Percentiles rank a stretch among this genome's conserved stretches.
phyloP scores from a whole-genome alignment of 805 yeast species.

The Wickerhamiella musiphila region DNA sequence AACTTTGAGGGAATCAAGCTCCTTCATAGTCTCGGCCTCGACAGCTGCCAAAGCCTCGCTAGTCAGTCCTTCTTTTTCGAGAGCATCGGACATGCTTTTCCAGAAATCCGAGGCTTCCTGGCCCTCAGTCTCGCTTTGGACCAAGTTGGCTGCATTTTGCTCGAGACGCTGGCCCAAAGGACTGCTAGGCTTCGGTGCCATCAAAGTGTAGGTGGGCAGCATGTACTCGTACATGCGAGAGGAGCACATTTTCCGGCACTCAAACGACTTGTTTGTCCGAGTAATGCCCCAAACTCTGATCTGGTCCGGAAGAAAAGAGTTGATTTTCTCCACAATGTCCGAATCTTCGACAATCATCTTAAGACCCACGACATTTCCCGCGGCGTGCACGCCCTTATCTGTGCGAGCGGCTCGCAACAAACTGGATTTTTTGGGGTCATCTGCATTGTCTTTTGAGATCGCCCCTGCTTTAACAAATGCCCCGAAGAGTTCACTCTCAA shows the following conservation, averaged over 20 bases:
- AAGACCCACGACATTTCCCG: constrained; percentile 76
- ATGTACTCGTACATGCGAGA: constrained; percentile 91
- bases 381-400: constrained; percentile 96
- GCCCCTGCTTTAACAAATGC: constrained; percentile 83
- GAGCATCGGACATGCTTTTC: constrained; percentile 29
- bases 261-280: constrained; percentile 78
- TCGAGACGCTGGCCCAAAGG: constrained; percentile 44
- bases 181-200: constrained; percentile 76
- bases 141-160: constrained; percentile 39
- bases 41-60: constrained; percentile 13
- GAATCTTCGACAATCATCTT: constrained; percentile 74
- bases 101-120: constrained; percentile 63
- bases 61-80: constrained; percentile 26
- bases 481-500: constrained; percentile 72
- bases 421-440: constrained; percentile 73
- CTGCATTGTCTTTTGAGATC: constrained; percentile 67
- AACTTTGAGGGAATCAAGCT: constrained; percentile 12
- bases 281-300: constrained; percentile 87
- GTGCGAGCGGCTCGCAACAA: constrained; percentile 51
- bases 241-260: constrained; percentile 87
- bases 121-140: constrained; percentile 45
- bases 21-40: constrained; percentile 4
- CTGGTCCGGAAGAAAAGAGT: constrained; percentile 59
- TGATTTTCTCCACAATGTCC: constrained; percentile 56
- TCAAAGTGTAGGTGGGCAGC: constrained; percentile 75